Base-by-base conservation (phyloP, 768 basidiomycete genomes). In the Xerocomellus amylosporus region DNA sequence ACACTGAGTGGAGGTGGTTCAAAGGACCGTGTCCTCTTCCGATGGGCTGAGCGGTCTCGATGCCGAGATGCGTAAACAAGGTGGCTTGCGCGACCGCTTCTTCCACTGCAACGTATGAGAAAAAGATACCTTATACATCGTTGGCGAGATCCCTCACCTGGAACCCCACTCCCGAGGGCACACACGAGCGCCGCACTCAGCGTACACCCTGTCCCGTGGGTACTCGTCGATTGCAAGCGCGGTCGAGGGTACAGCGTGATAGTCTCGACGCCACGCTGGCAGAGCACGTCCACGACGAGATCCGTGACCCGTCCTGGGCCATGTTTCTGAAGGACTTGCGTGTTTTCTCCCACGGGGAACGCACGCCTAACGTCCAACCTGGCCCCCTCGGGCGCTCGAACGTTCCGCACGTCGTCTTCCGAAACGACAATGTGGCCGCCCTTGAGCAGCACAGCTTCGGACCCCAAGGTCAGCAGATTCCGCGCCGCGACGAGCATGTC, bases 191-290 rank as follows among this genome's bases (percentile, higher is more conserved):
- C 90, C 0, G 93, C 85, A 43, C 85, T 87, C n/a, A 97, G 75
- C 0, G 94, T 97, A 67, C 93, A 97, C 2, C 93, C 94, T 0
- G 94, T 97, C 1, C 94, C 94, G 65, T 96, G 94, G 0, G 93
- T 97, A 59, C 77, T 90, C 33, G 71, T 78, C 7, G 88, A 84
- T 14, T 85, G 74, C 20, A 92, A 72, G 14, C 81, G 74, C 2
- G 87, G 85, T 8, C 82, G 78, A 19, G 82, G 75, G 55, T 84
- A 87, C 17, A 90, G 48, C 2, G 80, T 80, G 31, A 71, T 71
- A 5, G 61, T 59, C 13, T 71, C 66, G 42, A 65, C 57, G 36
- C 52, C 49, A 2, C 52, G 58, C 24, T 79, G 75, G 51, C 73
- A 78, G 3, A 93, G 72, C 2, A 89, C 75, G 62, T 90, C 89